phyloP scores from a whole-genome alignment of 139 green algal species.

The Chlorella vulgaris region DNA sequence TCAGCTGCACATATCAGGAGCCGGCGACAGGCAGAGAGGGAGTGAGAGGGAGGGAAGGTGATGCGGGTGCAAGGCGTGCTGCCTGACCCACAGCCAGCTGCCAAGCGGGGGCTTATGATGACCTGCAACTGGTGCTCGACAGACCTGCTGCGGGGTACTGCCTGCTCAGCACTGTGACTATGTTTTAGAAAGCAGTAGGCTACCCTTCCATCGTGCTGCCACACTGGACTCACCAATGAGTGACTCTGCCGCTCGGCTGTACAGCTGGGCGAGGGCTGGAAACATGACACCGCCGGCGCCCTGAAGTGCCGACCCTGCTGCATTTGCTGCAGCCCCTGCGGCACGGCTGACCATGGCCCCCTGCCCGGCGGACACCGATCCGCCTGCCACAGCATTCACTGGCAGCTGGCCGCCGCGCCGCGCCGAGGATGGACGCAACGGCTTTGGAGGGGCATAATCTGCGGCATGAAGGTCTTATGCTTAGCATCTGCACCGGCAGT shows the following conservation, averaged over 20 bases:
- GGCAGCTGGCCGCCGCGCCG: not conserved
- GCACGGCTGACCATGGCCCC: not conserved
- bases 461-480: too few relatives aligned
- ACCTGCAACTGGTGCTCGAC: too few relatives aligned
- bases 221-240: constrained; percentile 29
- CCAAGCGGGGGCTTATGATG: too few relatives aligned
- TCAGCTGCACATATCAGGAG: too few relatives aligned
- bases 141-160: too few relatives aligned
- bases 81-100: too few relatives aligned
- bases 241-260: constrained; percentile 12
- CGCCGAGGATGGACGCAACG: not conserved
- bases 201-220: too few relatives aligned
- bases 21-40: too few relatives aligned
- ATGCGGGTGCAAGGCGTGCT: not conserved
- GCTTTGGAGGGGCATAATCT: constrained; percentile 19
- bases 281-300: constrained; percentile 8
- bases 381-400: too few relatives aligned
- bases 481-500: too few relatives aligned
- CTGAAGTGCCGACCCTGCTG: constrained; percentile 4
- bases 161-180: too few relatives aligned
- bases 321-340: constrained; percentile 11
- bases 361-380: not conserved
- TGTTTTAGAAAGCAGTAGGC: too few relatives aligned
- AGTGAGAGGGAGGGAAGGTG: not conserved
- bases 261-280: constrained; percentile 5